Evolutionary conservation across 2,329 filamentous ascomycete species (phyloP).

Genomic region (Fusarium praegraminearum): DNA sequence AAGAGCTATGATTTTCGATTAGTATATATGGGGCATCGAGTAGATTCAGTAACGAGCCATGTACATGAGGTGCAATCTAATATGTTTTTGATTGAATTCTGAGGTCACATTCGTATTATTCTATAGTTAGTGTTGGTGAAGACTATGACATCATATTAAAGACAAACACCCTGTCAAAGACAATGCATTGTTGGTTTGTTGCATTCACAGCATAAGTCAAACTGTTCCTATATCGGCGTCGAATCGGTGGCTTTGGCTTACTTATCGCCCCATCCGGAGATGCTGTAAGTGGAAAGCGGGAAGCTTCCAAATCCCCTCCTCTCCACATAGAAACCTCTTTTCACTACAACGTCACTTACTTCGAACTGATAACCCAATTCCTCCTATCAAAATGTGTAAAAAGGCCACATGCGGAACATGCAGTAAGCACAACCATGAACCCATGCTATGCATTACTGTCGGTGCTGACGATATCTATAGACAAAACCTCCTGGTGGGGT

Average conservation of each 20-base stretch:
- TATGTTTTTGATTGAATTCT: neutral
- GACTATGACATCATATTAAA: conserved; percentile 17
- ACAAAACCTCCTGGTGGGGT: conserved; percentile 67
- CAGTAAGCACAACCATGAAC: conserved; percentile 60
- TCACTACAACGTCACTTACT: conserved; percentile 1
- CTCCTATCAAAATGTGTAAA: conserved; percentile 69
- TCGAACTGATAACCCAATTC: neutral
- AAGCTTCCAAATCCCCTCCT: conserved; percentile 7
- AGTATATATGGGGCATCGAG: neutral
- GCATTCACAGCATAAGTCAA: neutral
- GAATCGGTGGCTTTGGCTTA: conserved; percentile 27
- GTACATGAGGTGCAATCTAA: neutral
- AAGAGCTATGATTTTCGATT: conserved; percentile 4
- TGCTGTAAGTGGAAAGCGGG: conserved; percentile 24
- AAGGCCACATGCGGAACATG: conserved; percentile 72
- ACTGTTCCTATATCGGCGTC: conserved; percentile 12
- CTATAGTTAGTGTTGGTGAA: neutral
- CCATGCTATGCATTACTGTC: neutral
- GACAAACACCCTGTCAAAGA: neutral
- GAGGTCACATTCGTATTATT: neutral
- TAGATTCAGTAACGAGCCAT: neutral
- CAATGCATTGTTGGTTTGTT: conserved; percentile 2
- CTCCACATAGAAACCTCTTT: conserved; percentile 12
- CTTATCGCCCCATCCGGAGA: conserved; percentile 26
- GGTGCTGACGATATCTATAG: conserved; percentile 20